A percentile compares a stretch with the other conserved stretches of the same genome.
Conservation (phyloP, 345 rosid genomes). For the Mangifera indica region DNA sequence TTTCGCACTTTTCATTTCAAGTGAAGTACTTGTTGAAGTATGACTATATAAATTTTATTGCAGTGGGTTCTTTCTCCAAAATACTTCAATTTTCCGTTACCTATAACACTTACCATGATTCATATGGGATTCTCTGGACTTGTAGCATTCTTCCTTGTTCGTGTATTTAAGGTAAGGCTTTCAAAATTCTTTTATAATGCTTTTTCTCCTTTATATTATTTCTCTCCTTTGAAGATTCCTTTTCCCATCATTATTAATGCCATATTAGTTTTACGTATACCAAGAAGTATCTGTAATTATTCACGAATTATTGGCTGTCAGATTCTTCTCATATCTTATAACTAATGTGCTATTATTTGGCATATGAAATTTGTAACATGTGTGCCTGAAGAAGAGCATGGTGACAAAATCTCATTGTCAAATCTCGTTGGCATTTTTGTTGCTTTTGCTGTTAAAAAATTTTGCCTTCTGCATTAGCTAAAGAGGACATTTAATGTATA, state of each 20-base stretch:
- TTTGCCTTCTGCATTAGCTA: neutral
- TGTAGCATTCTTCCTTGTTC: constrained; percentile 76
- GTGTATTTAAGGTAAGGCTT: constrained; percentile 79
- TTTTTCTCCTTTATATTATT: neutral
- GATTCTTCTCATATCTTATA: neutral
- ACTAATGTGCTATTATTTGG: neutral
- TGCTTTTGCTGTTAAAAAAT: neutral
- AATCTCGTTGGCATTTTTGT: neutral
- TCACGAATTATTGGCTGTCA: neutral
- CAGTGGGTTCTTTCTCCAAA: constrained; percentile 98
- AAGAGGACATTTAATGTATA: too few species aligned
- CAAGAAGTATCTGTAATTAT: neutral
- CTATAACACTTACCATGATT: constrained; percentile 91
- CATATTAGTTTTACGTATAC: neutral
- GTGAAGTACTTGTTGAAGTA: neutral
- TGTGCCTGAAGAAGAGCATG: neutral
- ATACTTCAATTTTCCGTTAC: constrained; percentile 86
- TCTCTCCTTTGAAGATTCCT: constrained; percentile 4
- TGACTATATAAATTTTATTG: constrained; percentile 29
- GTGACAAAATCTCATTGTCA: neutral
- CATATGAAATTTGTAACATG: neutral
- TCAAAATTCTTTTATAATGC: neutral
- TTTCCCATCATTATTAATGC: neutral
- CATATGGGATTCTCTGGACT: constrained; percentile 90
- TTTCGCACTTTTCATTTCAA: constrained; percentile 1